Evolutionary conservation across 257 asterid species (phyloP).

Genomic region (Lycium ferocissimum): DNA sequence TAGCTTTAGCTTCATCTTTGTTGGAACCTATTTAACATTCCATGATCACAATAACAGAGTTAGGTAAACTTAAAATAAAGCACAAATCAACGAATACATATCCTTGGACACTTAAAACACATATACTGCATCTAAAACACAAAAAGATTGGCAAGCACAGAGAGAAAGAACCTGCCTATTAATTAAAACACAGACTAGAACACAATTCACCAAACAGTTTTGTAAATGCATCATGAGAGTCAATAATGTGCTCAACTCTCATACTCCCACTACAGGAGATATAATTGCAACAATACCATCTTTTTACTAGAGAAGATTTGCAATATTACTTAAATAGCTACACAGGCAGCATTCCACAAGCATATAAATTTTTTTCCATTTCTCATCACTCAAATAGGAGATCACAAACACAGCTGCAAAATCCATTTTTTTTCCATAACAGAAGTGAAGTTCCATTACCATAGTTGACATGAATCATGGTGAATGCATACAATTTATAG

Average conservation of each 20-base stretch:
- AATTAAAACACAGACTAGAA: neutral
- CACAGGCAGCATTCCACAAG: neutral
- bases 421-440: neutral
- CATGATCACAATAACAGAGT: neutral
- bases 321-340: neutral
- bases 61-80: neutral
- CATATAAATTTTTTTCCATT: neutral
- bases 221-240: neutral
- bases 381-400: neutral
- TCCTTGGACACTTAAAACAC: neutral
- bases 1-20: constrained; percentile 62
- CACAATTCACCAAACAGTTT: neutral
- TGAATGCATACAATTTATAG: neutral
- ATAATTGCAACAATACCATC: neutral
- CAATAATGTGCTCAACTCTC: neutral
- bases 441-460: neutral
- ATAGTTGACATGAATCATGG: neutral
- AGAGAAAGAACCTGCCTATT: neutral
- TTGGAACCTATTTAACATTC: constrained; percentile 57
- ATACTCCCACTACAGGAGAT: neutral
- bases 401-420: neutral
- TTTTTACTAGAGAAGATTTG: neutral
- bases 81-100: neutral
- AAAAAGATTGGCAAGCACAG: neutral
- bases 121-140: neutral